Percentiles rank a stretch among this genome's conserved stretches.
Conservation (phyloP, 1,284 basidiomycete genomes). For the Boletus austroedulis region DNA sequence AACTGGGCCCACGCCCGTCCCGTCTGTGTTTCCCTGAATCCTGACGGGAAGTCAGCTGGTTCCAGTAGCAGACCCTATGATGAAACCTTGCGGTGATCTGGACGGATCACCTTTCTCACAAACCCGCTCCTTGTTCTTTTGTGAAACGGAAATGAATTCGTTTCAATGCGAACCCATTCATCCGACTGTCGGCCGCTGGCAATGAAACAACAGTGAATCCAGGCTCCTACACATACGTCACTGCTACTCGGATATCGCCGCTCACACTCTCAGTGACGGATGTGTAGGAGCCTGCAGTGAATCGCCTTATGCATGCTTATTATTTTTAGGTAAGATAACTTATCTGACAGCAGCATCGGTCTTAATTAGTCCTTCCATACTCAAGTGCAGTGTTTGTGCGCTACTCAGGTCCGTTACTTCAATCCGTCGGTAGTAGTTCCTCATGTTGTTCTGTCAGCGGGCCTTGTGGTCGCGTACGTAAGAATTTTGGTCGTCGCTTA, state of each 20-base stretch:
- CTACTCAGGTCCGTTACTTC: conserved; percentile 34
- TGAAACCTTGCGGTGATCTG: conserved; percentile 37
- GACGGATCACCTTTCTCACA: conserved; percentile 30
- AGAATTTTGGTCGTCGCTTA: conserved; percentile 39
- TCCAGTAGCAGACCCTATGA: too few relatives aligned
- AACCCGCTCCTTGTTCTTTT: conserved; percentile 24
- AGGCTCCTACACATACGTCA: too few relatives aligned
- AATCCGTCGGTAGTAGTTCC: conserved; percentile 27
- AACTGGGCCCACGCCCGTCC: too few relatives aligned
- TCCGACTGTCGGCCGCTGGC: conserved; percentile 23
- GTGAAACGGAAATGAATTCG: conserved; percentile 36
- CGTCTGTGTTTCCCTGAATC: too few relatives aligned
- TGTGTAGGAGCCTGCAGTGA: too few relatives aligned
- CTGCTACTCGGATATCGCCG: too few relatives aligned
- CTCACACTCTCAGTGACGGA: too few relatives aligned
- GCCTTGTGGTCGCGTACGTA: conserved; percentile 38
- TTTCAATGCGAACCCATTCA: conserved; percentile 26
- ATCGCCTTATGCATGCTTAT: conserved; percentile 15
- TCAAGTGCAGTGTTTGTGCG: conserved; percentile 24
- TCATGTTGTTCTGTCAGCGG: conserved; percentile 34
- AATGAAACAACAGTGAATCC: too few relatives aligned
- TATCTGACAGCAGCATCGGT: too few relatives aligned
- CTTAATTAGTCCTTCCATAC: too few relatives aligned
- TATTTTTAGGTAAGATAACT: conserved; percentile 35
- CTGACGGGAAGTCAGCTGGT: too few relatives aligned